A percentile compares a stretch with the other conserved stretches of the same genome.
These are phyloP conservation scores for Pythium rhizo-oryzae DNA, from an alignment of 352 stramenopile species.

Conservation along the genomic window DNA sequence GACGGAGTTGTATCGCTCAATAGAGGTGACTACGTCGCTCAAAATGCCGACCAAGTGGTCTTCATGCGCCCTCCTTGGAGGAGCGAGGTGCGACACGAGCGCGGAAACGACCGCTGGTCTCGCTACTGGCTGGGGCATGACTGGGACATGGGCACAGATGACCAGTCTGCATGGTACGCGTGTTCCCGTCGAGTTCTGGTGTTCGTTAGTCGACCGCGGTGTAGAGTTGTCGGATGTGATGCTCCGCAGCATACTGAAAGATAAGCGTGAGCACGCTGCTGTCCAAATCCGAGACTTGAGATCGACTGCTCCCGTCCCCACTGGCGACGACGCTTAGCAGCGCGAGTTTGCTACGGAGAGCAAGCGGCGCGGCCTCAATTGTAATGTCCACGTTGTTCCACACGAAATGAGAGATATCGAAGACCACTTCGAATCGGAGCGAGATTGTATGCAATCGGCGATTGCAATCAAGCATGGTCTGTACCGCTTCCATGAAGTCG, in stretches of 20 bases:
- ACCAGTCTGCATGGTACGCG: no score
- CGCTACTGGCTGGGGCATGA: no score
- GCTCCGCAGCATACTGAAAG: conserved; percentile 12
- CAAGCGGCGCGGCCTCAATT: not conserved
- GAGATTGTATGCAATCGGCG: not conserved
- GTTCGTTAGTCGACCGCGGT: no score
- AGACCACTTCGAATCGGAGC: not conserved
- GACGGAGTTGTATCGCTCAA: no score
- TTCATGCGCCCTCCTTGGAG: no score
- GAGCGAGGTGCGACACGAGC: no score
- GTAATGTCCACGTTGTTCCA: not conserved
- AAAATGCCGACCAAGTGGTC: no score
- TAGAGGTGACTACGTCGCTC: no score
- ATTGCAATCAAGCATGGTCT: not conserved
- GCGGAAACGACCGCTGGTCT: no score
- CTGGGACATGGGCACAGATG: no score
- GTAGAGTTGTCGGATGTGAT: not conserved
- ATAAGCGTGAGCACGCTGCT: not conserved
- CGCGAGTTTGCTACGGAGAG: not conserved
- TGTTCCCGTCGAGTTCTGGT: no score
- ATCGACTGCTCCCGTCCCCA: no score
- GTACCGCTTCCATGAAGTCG: not conserved
- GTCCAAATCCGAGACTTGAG: not conserved
- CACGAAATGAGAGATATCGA: not conserved
- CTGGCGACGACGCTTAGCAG: not conserved